These are phyloP conservation scores for Penicillium sp. DNA, from an alignment of 2,329 filamentous ascomycete species.

Conservation along the genomic window DNA sequence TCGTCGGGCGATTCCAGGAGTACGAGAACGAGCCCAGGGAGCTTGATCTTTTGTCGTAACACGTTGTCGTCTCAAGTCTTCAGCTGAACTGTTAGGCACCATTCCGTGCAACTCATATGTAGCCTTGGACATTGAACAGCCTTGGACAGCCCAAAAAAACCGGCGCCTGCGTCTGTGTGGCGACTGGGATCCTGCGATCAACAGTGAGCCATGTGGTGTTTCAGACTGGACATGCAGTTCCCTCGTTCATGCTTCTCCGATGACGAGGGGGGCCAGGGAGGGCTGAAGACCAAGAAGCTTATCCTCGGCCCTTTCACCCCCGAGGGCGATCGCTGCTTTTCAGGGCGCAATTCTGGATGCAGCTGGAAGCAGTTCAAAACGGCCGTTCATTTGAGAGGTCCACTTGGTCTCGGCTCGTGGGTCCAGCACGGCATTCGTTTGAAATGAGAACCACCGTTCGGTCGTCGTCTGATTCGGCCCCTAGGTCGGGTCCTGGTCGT, in stretches of 20 bases:
- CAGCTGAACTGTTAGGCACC: background rate
- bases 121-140: background rate
- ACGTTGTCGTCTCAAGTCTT: constrained; percentile 1
- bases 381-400: constrained; percentile 17
- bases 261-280: background rate
- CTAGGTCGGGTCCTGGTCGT: background rate
- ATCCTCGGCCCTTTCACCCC: background rate
- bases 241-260: background rate
- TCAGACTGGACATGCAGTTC: constrained; percentile 13
- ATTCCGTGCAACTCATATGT: background rate
- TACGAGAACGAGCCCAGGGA: background rate
- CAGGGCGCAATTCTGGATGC: constrained; percentile 10
- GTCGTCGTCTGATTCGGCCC: constrained; percentile 14
- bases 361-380: constrained; percentile 21
- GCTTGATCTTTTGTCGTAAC: background rate
- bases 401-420: constrained; percentile 25
- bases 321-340: background rate
- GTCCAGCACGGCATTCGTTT: constrained; percentile 17
- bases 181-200: constrained; percentile 9
- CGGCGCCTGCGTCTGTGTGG: constrained; percentile 11
- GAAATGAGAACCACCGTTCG: constrained; percentile 15
- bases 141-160: background rate
- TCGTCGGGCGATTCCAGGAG: background rate
- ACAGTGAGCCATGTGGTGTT: constrained; percentile 22
- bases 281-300: background rate